Evolutionary conservation across 1,284 basidiomycete genomes (phyloP), one percentile per base, ranked within the genome.

Genomic region (Microbotryum saponariae): DNA sequence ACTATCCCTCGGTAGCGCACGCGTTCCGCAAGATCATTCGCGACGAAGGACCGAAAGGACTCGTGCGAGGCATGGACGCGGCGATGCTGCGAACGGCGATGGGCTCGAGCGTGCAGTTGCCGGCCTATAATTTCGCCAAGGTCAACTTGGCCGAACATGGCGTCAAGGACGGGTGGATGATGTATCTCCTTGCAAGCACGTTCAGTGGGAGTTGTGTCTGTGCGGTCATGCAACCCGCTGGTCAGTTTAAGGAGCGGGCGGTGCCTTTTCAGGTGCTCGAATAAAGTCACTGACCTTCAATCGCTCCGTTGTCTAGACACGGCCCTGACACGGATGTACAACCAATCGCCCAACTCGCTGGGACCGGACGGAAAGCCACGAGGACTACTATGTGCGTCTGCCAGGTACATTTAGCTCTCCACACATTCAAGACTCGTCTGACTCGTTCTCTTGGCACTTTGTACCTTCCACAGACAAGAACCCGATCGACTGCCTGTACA

Each of bases 401-500:
- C 44, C 12, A 12, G 25, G n/a, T n/a, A 42, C 9, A 4, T 16
- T 21, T 9, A n/a, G 10, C 31, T 8, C 37, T 51, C 37, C 51
- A 60, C 2, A 3, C 2, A n/a, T n/a, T n/a, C n/a, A n/a, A 37
- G 31, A 57, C 6, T 52, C 31, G 10, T 44, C 58, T 23, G 42
- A 18, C 6, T 16, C 37, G 18, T 42, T 42, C 4, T 6, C 29
- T 29, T 50, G 16, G 12, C 29, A 8, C n/a, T 21, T 12, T 20
- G 5, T 6, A 27, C 21, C 45, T 64, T 69, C 10, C 68, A 62
- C 65, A 74, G 72, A 70, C 64, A 66, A 62, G 56, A 93, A 89
- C 74, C 93, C 93, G 2, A 85, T 97, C 70, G 92, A 97, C 73
- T 97, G 93, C 76, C 79, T 98, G 55, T 96, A 89, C 88, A 94